These are phyloP conservation scores for Acanthamoeba sp. DNA, from an alignment of 208 protist genomes.

Conservation along the genomic window DNA sequence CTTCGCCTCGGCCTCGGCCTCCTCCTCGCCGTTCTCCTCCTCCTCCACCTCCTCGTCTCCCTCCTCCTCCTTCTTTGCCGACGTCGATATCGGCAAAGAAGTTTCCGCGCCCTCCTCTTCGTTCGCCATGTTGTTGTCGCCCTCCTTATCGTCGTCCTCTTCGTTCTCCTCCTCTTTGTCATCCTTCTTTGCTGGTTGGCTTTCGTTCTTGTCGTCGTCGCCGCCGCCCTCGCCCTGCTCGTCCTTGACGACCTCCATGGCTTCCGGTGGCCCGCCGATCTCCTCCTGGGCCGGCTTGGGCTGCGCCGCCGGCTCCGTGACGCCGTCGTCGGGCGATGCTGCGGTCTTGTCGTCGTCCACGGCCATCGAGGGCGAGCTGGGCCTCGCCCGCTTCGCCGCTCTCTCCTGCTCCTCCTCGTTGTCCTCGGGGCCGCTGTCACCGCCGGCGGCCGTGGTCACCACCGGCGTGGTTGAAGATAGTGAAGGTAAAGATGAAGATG, in stretches of 20 bases:
- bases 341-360: neutral
- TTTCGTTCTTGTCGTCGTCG: neutral
- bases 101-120: neutral
- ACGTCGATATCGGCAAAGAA: no score
- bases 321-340: neutral
- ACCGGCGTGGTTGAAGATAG: no score
- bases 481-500: neutral
- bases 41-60: neutral
- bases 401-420: neutral
- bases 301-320: no score
- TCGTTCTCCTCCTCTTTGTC: neutral
- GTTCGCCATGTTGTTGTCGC: neutral
- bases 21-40: neutral
- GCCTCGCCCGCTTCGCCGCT: neutral
- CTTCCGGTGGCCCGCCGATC: neutral
- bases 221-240: neutral
- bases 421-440: neutral
- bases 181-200: neutral
- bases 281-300: neutral
- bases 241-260: neutral
- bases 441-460: neutral
- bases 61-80: neutral
- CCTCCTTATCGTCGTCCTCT: neutral
- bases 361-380: neutral
- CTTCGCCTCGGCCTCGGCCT: neutral